phyloP scores from a whole-genome alignment of 2,329 filamentous ascomycete genomes.

The Westerdykella sp. region DNA sequence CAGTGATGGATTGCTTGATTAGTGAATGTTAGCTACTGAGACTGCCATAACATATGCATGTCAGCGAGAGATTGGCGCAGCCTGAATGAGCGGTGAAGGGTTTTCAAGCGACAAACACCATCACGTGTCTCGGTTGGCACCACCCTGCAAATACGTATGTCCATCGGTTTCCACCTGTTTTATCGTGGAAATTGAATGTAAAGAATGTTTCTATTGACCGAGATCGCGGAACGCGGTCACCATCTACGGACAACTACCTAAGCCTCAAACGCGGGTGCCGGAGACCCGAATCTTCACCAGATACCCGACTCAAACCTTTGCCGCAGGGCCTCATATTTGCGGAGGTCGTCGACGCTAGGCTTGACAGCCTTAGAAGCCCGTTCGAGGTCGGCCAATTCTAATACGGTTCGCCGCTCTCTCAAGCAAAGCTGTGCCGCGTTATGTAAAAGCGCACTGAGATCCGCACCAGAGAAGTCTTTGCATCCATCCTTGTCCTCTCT shows the following conservation, averaged over 20 bases:
- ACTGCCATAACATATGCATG: too few species aligned
- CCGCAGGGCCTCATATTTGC: conserved; percentile 51
- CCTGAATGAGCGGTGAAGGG: too few species aligned
- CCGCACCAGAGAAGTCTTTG: conserved; percentile 68
- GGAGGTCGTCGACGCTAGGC: conserved; percentile 52
- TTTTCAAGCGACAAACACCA: neutral
- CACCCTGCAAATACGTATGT: neutral
- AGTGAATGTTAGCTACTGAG: too few species aligned
- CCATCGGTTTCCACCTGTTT: too few species aligned
- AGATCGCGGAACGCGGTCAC: too few species aligned
- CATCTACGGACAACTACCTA: too few species aligned
- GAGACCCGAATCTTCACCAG: too few species aligned
- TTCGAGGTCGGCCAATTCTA: conserved; percentile 46
- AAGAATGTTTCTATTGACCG: too few species aligned
- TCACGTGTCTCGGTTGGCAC: neutral
- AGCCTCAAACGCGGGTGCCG: too few species aligned
- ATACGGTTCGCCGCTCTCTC: conserved; percentile 39
- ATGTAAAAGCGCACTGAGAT: conserved; percentile 54
- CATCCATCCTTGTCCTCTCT: conserved; percentile 51
- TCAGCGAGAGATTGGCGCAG: too few species aligned
- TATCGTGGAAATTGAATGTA: too few species aligned
- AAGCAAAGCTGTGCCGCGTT: conserved; percentile 55
- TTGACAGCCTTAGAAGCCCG: conserved; percentile 39
- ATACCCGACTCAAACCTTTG: conserved; percentile 38
- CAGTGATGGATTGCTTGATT: too few species aligned